Percentiles rank a stretch among this genome's conserved stretches.
These are phyloP conservation scores for Penicillium sp. DNA, from an alignment of 2,329 filamentous ascomycete species.

Conservation along the genomic window DNA sequence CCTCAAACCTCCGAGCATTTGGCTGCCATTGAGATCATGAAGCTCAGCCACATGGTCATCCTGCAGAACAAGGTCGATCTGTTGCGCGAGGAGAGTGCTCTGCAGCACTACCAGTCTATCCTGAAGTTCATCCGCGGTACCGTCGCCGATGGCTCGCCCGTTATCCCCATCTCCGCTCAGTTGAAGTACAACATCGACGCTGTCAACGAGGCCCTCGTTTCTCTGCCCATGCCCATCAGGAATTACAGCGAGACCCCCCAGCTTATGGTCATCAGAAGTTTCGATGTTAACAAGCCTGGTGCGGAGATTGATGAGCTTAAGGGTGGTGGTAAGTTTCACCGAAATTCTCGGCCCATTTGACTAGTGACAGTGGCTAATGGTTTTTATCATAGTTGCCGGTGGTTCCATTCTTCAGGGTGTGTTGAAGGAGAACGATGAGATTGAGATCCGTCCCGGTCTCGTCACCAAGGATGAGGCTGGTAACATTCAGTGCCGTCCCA, in stretches of 20 bases:
- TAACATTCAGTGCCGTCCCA: slow-evolving; percentile 93
- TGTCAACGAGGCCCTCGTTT: slow-evolving; percentile 94
- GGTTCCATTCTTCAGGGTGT: slow-evolving; percentile 96
- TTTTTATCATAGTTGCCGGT: slow-evolving; percentile 69
- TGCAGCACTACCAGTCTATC: slow-evolving; percentile 95
- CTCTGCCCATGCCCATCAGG: slow-evolving; percentile 87
- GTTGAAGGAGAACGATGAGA: slow-evolving; percentile 94
- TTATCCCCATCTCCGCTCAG: slow-evolving; percentile 97
- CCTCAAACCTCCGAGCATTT: slow-evolving; percentile 98
- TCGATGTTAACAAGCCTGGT: slow-evolving; percentile 99
- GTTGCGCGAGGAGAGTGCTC: slow-evolving; percentile 93
- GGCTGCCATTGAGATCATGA: slow-evolving; percentile 99
- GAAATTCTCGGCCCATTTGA: not conserved
- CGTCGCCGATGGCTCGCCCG: slow-evolving; percentile 90
- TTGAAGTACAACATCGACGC: slow-evolving; percentile 99
- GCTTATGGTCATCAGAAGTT: slow-evolving; percentile 99
- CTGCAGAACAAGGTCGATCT: slow-evolving; percentile 99
- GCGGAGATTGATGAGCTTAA: slow-evolving; percentile 98
- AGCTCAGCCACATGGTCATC: slow-evolving; percentile 99
- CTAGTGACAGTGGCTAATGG: not conserved
- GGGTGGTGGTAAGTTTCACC: slow-evolving; percentile 69
- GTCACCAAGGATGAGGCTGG: slow-evolving; percentile 94
- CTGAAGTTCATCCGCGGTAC: slow-evolving; percentile 98
- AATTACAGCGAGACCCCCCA: slow-evolving; percentile 92
- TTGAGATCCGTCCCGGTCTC: slow-evolving; percentile 98